These are phyloP conservation scores for Polygonum aviculare DNA, from an alignment of 148 eudicot genomes.

Conservation along the genomic window DNA sequence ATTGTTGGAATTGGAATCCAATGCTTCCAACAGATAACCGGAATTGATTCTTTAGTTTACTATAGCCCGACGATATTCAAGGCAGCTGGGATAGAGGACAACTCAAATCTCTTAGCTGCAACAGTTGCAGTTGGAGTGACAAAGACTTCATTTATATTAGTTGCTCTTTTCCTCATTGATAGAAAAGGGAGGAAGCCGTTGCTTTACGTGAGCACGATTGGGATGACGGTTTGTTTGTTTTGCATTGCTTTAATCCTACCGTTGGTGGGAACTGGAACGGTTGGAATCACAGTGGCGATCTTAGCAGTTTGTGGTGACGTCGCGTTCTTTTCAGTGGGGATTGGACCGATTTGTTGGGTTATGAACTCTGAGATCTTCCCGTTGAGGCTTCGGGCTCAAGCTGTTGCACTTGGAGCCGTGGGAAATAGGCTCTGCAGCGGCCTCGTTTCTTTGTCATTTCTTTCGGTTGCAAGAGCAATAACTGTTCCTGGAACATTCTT, in stretches of 20 bases:
- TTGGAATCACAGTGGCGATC: slow-evolving; percentile 48
- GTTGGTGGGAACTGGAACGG: slow-evolving; percentile 24
- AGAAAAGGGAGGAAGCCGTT: slow-evolving; percentile 64
- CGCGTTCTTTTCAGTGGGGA: slow-evolving; percentile 82
- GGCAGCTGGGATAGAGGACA: slow-evolving; percentile 51
- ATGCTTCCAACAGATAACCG: slow-evolving; percentile 77
- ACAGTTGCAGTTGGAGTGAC: slow-evolving; percentile 79
- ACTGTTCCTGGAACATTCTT: slow-evolving; percentile 71
- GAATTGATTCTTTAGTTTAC: slow-evolving; percentile 74
- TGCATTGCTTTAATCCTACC: slow-evolving; percentile 52
- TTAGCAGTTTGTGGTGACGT: slow-evolving; percentile 73
- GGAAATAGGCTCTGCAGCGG: slow-evolving; percentile 88
- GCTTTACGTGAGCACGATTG: slow-evolving; percentile 78
- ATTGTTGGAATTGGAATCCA: slow-evolving; percentile 81
- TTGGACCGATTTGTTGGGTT: slow-evolving; percentile 91
- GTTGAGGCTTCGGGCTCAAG: slow-evolving; percentile 76
- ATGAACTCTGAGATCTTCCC: slow-evolving; percentile 79
- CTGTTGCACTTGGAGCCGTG: slow-evolving; percentile 70
- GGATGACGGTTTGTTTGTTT: slow-evolving; percentile 68
- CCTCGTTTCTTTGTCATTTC: slow-evolving; percentile 67
- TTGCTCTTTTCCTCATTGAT: slow-evolving; percentile 73
- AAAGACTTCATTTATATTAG: slow-evolving; percentile 54
- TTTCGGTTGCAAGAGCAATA: slow-evolving; percentile 46
- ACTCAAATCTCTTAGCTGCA: slow-evolving; percentile 47
- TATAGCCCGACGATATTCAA: slow-evolving; percentile 72